Percentiles rank a stretch among this genome's conserved stretches.
These are phyloP conservation scores for Detonula confervacea DNA, from an alignment of 352 stramenopile species.

Conservation along the genomic window DNA sequence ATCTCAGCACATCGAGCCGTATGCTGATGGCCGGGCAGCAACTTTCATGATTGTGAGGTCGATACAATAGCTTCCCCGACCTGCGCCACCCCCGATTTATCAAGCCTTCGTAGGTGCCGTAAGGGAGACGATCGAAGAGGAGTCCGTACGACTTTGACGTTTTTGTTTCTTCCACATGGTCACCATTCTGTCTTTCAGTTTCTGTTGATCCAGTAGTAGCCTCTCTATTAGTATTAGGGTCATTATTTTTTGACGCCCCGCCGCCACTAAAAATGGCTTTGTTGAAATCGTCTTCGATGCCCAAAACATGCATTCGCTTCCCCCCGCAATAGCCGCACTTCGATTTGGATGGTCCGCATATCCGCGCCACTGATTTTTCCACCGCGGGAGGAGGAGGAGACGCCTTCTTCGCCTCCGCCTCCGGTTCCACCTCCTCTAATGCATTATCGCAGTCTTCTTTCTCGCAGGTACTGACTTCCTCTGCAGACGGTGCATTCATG, in stretches of 20 bases:
- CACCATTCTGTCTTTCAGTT: not conserved
- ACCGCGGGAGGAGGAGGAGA: not conserved
- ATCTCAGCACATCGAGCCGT: slow-evolving; percentile 69
- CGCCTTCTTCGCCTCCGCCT: not conserved
- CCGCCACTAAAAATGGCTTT: slow-evolving; percentile 9
- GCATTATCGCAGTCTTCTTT: not conserved
- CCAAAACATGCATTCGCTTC: slow-evolving; percentile 49
- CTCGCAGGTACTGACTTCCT: not conserved
- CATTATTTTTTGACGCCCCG: slow-evolving; percentile 3
- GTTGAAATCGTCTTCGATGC: slow-evolving; percentile 44
- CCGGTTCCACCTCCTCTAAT: not conserved
- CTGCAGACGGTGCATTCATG: slow-evolving; percentile 3
- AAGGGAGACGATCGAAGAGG: slow-evolving; percentile 58
- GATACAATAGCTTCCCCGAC: slow-evolving; percentile 83
- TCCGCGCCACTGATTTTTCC: slow-evolving; percentile 41
- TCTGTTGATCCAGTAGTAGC: not conserved
- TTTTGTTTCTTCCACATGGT: not conserved
- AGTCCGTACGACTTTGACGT: slow-evolving; percentile 76
- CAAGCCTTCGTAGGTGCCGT: slow-evolving; percentile 74
- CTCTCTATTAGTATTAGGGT: slow-evolving; percentile 10
- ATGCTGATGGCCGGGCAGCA: slow-evolving; percentile 84
- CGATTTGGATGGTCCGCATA: slow-evolving; percentile 62
- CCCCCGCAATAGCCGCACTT: slow-evolving; percentile 82
- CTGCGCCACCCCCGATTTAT: slow-evolving; percentile 83
- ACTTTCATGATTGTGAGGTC: slow-evolving; percentile 76